A percentile compares a stretch with the other conserved stretches of the same genome.
These are phyloP conservation scores for Scheffersomyces titani DNA, from an alignment of 1,139 yeast species.

Conservation along the genomic window DNA sequence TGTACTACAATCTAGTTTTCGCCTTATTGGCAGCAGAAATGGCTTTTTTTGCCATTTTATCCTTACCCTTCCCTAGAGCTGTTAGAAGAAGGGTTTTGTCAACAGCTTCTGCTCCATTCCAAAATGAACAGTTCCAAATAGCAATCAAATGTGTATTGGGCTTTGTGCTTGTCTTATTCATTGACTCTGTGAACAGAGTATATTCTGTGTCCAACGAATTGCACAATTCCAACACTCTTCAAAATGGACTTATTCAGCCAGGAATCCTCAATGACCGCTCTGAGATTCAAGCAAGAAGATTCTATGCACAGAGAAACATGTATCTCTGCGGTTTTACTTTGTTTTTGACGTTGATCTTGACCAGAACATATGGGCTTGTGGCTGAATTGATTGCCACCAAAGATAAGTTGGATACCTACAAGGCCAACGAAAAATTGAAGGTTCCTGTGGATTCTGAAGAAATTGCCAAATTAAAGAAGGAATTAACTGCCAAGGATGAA, in stretches of 20 bases:
- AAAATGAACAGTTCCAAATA: slow-evolving; percentile 70
- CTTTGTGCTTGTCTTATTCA: slow-evolving; percentile 79
- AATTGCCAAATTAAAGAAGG: slow-evolving; percentile 49
- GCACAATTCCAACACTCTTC: slow-evolving; percentile 21
- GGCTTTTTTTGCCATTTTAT: slow-evolving; percentile 76
- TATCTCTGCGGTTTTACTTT: slow-evolving; percentile 94
- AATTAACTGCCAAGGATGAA: slow-evolving; percentile 60
- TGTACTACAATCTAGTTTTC: slow-evolving; percentile 75
- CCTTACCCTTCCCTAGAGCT: slow-evolving; percentile 81
- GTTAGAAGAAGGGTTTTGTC: slow-evolving; percentile 69
- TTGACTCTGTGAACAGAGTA: slow-evolving; percentile 88
- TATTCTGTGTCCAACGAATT: slow-evolving; percentile 69
- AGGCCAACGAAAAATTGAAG: slow-evolving; percentile 19
- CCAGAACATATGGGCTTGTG: slow-evolving; percentile 84
- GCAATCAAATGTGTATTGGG: slow-evolving; percentile 81
- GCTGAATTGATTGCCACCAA: slow-evolving; percentile 66
- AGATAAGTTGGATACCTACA: slow-evolving; percentile 59
- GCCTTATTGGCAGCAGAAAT: slow-evolving; percentile 75
- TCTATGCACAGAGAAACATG: slow-evolving; percentile 96
- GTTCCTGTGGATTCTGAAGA: slow-evolving; percentile 36
- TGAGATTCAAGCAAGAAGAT: slow-evolving; percentile 85
- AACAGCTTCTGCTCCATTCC: slow-evolving; percentile 68
- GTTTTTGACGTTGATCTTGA: slow-evolving; percentile 81
- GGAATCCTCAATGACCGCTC: slow-evolving; percentile 57
- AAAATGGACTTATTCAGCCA: slow-evolving; percentile 12